phyloP scores from a whole-genome alignment of 2,329 filamentous ascomycete species.

The Aureobasidium lini region DNA sequence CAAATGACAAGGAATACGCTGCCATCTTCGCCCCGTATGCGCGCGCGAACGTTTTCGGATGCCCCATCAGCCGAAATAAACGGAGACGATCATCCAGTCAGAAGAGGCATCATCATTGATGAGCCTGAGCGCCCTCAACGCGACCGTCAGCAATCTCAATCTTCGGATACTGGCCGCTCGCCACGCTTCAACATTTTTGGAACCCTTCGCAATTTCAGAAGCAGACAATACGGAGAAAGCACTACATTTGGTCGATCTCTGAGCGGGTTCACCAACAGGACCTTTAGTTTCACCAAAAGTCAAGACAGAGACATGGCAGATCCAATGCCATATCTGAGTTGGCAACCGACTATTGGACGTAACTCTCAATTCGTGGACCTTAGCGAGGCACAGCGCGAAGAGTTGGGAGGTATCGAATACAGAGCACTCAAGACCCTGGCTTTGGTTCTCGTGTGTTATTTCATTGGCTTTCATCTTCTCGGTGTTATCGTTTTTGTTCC shows the following conservation, averaged over 20 bases:
- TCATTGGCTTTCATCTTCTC: constrained; percentile 72
- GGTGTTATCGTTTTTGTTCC: constrained; percentile 66
- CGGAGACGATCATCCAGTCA: constrained; percentile 32
- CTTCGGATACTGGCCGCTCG: background rate
- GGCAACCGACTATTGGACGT: constrained; percentile 82
- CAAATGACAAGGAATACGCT: constrained; percentile 23
- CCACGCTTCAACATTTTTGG: constrained; percentile 15
- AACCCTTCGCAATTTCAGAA: constrained; percentile 3
- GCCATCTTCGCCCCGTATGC: background rate
- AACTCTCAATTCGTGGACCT: constrained; percentile 90
- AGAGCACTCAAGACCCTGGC: constrained; percentile 81
- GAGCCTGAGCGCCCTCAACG: constrained; percentile 47
- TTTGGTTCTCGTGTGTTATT: constrained; percentile 69
- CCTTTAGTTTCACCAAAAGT: constrained; percentile 24
- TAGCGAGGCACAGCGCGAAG: constrained; percentile 84
- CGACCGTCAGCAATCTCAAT: constrained; percentile 15
- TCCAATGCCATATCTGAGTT: constrained; percentile 83
- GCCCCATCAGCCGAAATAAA: constrained; percentile 22
- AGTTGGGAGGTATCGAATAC: constrained; percentile 94
- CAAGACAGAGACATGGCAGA: constrained; percentile 44
- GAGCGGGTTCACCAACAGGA: constrained; percentile 14
- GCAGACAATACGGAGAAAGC: background rate
- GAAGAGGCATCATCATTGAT: constrained; percentile 58
- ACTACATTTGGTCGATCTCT: constrained; percentile 10
- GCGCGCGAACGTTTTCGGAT: background rate